Evolutionary conservation across 352 stramenopile genomes (phyloP).

Genomic region (Globisporangium emineosum): DNA sequence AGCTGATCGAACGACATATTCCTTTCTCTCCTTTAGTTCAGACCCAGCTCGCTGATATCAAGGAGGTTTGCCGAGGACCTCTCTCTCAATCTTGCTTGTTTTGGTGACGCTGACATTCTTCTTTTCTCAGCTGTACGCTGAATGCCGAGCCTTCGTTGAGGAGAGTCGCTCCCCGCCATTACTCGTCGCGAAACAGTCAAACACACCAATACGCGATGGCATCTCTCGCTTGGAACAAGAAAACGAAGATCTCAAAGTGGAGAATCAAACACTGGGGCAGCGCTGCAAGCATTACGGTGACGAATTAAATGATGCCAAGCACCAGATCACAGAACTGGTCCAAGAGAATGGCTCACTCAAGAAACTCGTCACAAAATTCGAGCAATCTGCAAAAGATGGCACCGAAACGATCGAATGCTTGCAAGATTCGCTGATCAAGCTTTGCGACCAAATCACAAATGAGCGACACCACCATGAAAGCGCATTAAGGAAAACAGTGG

Average conservation of each 20-base stretch:
- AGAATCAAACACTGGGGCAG: constrained; percentile 9
- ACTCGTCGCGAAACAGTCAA: not conserved
- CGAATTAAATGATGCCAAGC: constrained; percentile 9
- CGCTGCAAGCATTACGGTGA: constrained; percentile 17
- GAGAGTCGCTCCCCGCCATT: not conserved
- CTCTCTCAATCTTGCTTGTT: not conserved
- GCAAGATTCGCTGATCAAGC: constrained; percentile 32
- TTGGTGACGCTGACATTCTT: not conserved
- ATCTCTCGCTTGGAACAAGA: constrained; percentile 1
- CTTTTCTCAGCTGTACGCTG: constrained; percentile 6
- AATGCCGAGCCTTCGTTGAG: constrained; percentile 12
- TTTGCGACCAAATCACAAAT: constrained; percentile 29
- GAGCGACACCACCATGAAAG: constrained; percentile 21
- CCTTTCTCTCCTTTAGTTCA: constrained; percentile 1
- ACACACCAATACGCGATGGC: constrained; percentile 3
- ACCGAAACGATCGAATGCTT: constrained; percentile 38
- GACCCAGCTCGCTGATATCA: constrained; percentile 5
- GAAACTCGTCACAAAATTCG: constrained; percentile 30
- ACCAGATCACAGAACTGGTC: constrained; percentile 8
- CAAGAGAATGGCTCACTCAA: constrained; percentile 2
- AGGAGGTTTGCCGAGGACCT: constrained; percentile 1
- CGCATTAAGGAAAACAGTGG: constrained; percentile 6
- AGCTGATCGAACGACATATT: not conserved
- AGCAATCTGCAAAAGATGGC: constrained; percentile 31
- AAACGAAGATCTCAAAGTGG: not conserved